Evolutionary conservation across 495 filamentous ascomycete species (phyloP).

Genomic region (Penicillium cosmopolitanum): DNA sequence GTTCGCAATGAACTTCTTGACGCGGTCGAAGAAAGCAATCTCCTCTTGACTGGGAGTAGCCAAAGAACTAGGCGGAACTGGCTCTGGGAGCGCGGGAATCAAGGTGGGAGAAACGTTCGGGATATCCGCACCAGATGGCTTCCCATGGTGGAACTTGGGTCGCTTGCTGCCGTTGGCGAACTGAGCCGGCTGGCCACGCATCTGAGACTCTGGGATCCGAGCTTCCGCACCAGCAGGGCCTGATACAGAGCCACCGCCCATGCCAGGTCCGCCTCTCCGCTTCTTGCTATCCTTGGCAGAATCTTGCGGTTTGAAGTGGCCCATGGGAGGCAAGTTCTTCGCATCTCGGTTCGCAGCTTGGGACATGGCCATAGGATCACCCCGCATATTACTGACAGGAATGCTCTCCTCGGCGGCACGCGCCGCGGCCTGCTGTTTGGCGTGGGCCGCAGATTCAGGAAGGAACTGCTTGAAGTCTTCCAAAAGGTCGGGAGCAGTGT

Average conservation of each 20-base stretch:
- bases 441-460: conserved; percentile 92
- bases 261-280: conserved; percentile 56
- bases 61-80: conserved; percentile 69
- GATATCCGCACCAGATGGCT: conserved; percentile 63
- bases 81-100: conserved; percentile 83
- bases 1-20: conserved; percentile 94
- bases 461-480: conserved; percentile 99
- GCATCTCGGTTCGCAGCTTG: conserved; percentile 57
- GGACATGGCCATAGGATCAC: conserved; percentile 50
- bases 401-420: conserved; percentile 70
- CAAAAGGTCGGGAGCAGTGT: conserved; percentile 89
- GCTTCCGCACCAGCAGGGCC: conserved; percentile 39
- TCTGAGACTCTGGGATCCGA: conserved; percentile 41
- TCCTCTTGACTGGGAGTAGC: conserved; percentile 72
- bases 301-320: conserved; percentile 80
- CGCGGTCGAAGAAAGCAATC: conserved; percentile 90
- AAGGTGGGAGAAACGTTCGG: conserved; percentile 83
- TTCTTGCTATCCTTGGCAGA: conserved; percentile 81
- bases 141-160: conserved; percentile 64
- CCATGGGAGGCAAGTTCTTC: conserved; percentile 84
- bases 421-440: conserved; percentile 67
- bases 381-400: conserved; percentile 62
- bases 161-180: conserved; percentile 60
- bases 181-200: conserved; percentile 37
- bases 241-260: conserved; percentile 32